Evolutionary conservation across 805 yeast species (phyloP), one percentile per base, ranked within the genome.

Genomic region (Sugiyamaella americana): DNA sequence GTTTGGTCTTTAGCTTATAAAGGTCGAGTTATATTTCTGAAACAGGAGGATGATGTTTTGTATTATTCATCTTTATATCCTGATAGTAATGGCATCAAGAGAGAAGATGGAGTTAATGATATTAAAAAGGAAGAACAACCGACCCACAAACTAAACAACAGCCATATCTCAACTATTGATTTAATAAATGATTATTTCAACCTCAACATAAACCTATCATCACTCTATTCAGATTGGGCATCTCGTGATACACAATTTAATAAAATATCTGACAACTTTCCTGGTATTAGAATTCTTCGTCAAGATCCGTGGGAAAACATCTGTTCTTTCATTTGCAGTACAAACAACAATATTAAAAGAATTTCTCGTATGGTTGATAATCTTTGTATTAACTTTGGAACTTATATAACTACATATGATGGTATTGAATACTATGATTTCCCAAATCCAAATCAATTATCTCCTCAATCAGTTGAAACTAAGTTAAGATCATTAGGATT

Each of bases 241-340:
- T 47, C 52, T 0, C 72, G 65, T 17, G 94, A 87, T 60, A 42
- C 68, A 17, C 63, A 68, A 18, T 82, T 80, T 57, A 61, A 61
- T 40, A 64, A 62, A 42, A 61, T 51, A 11, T 60, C 60, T 38
- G 36, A 46, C 2, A 51, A 44, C 11, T 78, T 79, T 46, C 70
- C 70, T 3, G 98, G 97, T 0, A 80, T 91, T 17, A 68, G 98
- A 24, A 87, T 91, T 52, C 72, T 93, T 22, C 73, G 89, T 32
- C 98, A 93, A 63, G 96, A 91, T 53, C 98, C 98, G 0, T 93
- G 98, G 98, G 98, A 93, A 56, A 87, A 91, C 37, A 69, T 88
- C 39, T 68, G 91, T 17, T 84, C 93, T 1, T 93, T 91, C 54
- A 93, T 93, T 8, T 93, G 98, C 66, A 87, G 96, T 1, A 82